phyloP scores from a whole-genome alignment of 2,329 filamentous ascomycete genomes.

The Chaetomium strumarium region DNA sequence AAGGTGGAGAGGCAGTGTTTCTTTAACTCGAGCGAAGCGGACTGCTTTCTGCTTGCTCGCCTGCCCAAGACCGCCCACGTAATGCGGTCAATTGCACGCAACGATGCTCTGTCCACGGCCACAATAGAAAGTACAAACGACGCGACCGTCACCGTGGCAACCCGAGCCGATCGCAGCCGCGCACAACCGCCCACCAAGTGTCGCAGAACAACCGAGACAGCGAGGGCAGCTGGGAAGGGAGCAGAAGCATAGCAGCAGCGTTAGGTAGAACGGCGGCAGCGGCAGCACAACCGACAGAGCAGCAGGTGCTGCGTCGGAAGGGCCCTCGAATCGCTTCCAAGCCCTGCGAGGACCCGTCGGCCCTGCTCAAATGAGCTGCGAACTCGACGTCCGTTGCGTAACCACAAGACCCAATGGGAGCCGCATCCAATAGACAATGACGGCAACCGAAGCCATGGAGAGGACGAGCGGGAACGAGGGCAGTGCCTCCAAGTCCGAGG shows the following conservation, averaged over 20 bases:
- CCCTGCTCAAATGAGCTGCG: slow-evolving; percentile 37
- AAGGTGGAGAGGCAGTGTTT: slow-evolving; percentile 12
- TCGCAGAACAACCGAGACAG: slow-evolving; percentile 7
- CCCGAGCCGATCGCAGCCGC: slow-evolving; percentile 8
- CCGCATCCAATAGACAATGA: slow-evolving; percentile 32
- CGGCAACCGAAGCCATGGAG: slow-evolving; percentile 32
- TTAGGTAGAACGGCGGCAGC: neutral
- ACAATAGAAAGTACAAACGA: neutral
- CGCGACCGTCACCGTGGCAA: neutral
- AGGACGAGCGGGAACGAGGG: slow-evolving; percentile 33
- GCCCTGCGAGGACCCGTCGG: slow-evolving; percentile 38
- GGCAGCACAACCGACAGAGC: slow-evolving; percentile 4
- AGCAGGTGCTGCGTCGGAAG: slow-evolving; percentile 24
- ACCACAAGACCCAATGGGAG: slow-evolving; percentile 41
- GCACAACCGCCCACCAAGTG: slow-evolving; percentile 2
- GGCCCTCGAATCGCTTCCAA: slow-evolving; percentile 27
- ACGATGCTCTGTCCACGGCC: slow-evolving; percentile 2
- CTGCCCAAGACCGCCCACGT: slow-evolving; percentile 5
- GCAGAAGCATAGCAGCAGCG: slow-evolving; percentile 1
- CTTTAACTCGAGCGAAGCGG: slow-evolving; percentile 12
- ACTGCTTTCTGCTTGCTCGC: slow-evolving; percentile 9
- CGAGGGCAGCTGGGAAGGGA: neutral
- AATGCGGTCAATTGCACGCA: slow-evolving; percentile 15
- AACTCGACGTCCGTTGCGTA: slow-evolving; percentile 40
- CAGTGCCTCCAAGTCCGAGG: slow-evolving; percentile 36